Conservation (phyloP, 768 basidiomycete species). For the Leccinum longicurvipes region DNA sequence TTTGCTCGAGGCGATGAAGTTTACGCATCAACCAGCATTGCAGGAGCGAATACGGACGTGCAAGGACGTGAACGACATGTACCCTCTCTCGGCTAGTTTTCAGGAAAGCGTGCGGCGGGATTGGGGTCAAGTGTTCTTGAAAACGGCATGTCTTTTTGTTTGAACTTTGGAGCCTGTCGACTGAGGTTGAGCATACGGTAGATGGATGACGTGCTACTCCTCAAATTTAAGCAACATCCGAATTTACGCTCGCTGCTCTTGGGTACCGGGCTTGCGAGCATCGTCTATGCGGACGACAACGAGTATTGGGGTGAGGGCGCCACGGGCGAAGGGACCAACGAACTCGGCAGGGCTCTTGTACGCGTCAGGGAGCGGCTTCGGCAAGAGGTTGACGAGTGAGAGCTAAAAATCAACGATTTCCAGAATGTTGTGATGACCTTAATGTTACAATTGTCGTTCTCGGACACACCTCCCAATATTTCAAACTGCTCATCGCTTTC, state of each 20-base stretch:
- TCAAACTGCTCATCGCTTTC: background rate
- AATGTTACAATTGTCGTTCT: background rate
- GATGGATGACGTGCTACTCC: conserved; percentile 67
- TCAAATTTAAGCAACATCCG: conserved; percentile 72
- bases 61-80: conserved; percentile 39
- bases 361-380: conserved; percentile 50
- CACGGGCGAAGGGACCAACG: conserved; percentile 49
- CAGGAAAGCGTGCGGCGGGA: conserved; percentile 45
- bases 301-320: conserved; percentile 66
- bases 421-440: background rate
- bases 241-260: conserved; percentile 53
- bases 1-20: conserved; percentile 75
- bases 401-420: conserved; percentile 2
- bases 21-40: conserved; percentile 47
- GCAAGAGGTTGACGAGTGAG: conserved; percentile 22
- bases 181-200: conserved; percentile 21
- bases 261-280: conserved; percentile 44
- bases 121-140: conserved; percentile 53
- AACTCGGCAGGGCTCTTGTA: conserved; percentile 59
- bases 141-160: conserved; percentile 39
- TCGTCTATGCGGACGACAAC: conserved; percentile 59
- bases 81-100: conserved; percentile 30
- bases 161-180: background rate
- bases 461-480: background rate
- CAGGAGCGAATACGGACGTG: conserved; percentile 54